Evolutionary conservation across 305 asterid species (phyloP).

Genomic region (Caryopteris hybrid): DNA sequence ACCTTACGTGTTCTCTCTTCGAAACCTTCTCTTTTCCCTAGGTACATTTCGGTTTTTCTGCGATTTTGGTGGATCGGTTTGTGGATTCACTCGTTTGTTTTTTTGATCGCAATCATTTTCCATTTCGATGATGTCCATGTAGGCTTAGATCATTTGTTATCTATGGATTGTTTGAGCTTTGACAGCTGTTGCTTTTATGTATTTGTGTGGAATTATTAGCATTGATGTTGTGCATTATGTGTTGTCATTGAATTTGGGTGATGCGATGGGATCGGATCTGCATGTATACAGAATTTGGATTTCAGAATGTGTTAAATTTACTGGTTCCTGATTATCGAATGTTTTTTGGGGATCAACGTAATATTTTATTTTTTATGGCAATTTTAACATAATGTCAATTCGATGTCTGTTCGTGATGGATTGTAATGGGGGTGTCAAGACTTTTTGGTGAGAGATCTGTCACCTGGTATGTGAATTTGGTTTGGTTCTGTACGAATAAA

Average conservation of each 20-base stretch:
- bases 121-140: not conserved
- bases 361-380: not conserved
- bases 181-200: not conserved
- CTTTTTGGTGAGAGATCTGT: not conserved
- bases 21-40: not conserved
- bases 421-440: not conserved
- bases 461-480: not conserved
- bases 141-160: not conserved
- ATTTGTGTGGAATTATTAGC: not conserved
- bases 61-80: not conserved
- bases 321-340: not conserved
- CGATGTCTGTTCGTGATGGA: not conserved
- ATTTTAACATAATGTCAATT: not conserved
- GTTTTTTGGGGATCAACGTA: not conserved
- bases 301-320: not conserved
- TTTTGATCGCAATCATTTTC: not conserved
- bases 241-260: not conserved
- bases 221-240: not conserved
- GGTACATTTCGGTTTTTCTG: conserved; percentile 16
- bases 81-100: not conserved
- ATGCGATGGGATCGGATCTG: conserved; percentile 16
- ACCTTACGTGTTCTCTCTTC: not conserved
- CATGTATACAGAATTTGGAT: conserved; percentile 14
- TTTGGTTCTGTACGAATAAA: not conserved
- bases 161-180: not conserved